phyloP scores from a whole-genome alignment of 2,329 filamentous ascomycete genomes.

The Penicillium sp. region DNA sequence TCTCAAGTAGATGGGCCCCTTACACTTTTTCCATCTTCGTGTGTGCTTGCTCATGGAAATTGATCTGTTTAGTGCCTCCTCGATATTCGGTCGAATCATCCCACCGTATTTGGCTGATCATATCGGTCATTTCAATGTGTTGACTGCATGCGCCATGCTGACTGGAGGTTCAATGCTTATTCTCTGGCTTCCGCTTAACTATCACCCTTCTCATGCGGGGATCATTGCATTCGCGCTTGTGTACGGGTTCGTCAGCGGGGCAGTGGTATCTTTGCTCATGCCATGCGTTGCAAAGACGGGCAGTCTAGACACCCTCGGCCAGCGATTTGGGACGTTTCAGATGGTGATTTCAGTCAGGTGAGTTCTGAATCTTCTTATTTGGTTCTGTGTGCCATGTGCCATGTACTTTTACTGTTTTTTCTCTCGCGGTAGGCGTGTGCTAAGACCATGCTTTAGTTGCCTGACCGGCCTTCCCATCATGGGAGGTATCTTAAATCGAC shows the following conservation, averaged over 20 bases:
- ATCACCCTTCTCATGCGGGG: constrained; percentile 31
- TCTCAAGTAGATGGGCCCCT: neutral
- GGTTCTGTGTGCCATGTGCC: neutral
- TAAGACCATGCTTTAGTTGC: constrained; percentile 13
- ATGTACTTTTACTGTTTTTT: neutral
- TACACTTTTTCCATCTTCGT: neutral
- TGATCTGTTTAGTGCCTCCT: neutral
- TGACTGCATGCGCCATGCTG: constrained; percentile 6
- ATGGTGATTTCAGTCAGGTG: constrained; percentile 29
- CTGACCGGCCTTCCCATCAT: constrained; percentile 36
- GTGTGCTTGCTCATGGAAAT: neutral
- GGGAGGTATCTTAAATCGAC: constrained; percentile 31
- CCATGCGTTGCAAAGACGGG: constrained; percentile 37
- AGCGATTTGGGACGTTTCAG: constrained; percentile 40
- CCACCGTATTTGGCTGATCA: neutral
- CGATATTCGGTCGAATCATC: neutral
- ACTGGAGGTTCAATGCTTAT: neutral
- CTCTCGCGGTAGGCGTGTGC: too few relatives aligned
- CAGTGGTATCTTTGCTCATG: constrained; percentile 35
- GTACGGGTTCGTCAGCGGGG: constrained; percentile 37
- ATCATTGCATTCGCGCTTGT: constrained; percentile 34
- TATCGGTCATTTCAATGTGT: neutral
- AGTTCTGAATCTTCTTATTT: neutral
- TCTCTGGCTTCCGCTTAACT: constrained; percentile 37
- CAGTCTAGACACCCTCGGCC: constrained; percentile 37